These are phyloP conservation scores for Porphyrellus sp. DNA, from an alignment of 1,284 basidiomycete species.

Conservation along the genomic window DNA sequence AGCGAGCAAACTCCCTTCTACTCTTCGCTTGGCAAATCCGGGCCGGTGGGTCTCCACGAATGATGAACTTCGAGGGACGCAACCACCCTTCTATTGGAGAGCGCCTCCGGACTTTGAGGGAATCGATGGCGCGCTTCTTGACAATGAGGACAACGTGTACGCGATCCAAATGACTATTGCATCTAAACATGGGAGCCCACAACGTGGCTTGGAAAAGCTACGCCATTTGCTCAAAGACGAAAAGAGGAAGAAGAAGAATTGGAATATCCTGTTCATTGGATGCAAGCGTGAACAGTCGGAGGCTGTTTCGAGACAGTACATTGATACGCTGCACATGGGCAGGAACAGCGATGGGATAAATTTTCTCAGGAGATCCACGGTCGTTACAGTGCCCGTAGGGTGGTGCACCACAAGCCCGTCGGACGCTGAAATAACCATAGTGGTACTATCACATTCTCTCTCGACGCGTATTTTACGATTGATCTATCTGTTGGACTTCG, in stretches of 20 bases:
- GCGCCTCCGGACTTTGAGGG: not conserved
- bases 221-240: not conserved
- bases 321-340: not conserved
- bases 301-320: not conserved
- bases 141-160: not conserved
- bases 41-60: not conserved
- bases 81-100: not conserved
- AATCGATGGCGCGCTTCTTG: not conserved
- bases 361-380: not conserved
- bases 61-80: not conserved
- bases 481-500: not conserved
- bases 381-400: not conserved
- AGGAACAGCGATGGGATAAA: not conserved
- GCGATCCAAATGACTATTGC: conserved; percentile 3
- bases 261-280: conserved; percentile 2
- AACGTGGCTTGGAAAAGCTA: not conserved
- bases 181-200: not conserved
- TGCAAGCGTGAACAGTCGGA: not conserved
- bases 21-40: not conserved
- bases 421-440: not conserved
- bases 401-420: conserved; percentile 3
- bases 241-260: not conserved
- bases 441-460: not conserved
- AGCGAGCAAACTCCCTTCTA: not conserved
- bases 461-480: not conserved